Base-by-base conservation (phyloP, 2,329 filamentous ascomycete species). In the Cercospora beticola region DNA sequence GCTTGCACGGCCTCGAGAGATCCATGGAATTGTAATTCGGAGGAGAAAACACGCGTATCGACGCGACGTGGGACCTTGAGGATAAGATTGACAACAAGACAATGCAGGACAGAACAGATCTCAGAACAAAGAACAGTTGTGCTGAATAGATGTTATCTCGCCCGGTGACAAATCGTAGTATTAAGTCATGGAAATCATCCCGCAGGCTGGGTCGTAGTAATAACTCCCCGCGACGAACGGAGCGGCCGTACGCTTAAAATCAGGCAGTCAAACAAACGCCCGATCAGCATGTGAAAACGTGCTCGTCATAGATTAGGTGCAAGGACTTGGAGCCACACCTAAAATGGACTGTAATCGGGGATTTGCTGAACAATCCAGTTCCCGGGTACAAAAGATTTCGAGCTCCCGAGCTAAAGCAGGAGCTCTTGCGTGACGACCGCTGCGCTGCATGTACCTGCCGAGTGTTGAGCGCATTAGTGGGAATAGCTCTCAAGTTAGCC, bases 291-390 rank as follows among this genome's bases (percentile, higher is more conserved):
- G 62, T 54, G 62, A 64, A 63, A 66, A 66, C 62, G 54, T 68
- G 68, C 63, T 68, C 68, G 68, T 70, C 68, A 70, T 70, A 65
- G 68, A 70, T 68, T 70, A 69, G 63, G 59, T 59, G 58, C 60
- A 40, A 36, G 43, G 59, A n/a, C 58, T 16, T 60, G 57, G 18
- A 60, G 31, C 31, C 58, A 16, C 21, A 14, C 58, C 36, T 36
- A 40, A 23, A 40, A 14, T 21, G 30, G 36, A n/a, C n/a, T 60
- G 28, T 28, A 60, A 60, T 60, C 57, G 57, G 57, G 57, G 18
- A 49, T 49, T 33, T 33, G 57, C 57, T 59, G 26, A 33, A 59
- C 57, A 31, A 59, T 31, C 57, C 57, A 36, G 57, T 52, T 52
- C 46, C 57, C 57, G 33, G 57, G 57, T 60, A 40, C 57, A 60